Conservation (phyloP, 257 asterid genomes). For the Lycium ferocissimum region DNA sequence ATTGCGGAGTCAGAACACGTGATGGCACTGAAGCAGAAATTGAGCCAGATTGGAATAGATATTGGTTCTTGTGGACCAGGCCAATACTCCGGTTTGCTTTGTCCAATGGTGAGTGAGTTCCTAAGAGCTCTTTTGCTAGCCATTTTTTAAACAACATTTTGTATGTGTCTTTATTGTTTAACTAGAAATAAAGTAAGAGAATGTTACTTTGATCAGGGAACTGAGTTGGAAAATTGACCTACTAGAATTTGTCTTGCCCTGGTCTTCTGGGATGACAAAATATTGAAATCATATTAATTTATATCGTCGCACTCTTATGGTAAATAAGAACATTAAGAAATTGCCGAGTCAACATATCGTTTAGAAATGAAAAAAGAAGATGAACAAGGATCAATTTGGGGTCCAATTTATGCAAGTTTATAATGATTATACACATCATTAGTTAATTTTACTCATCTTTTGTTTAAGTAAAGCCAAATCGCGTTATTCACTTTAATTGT, state of each 20-base stretch:
- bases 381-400: background rate
- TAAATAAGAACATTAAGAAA: background rate
- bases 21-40: constrained; percentile 52
- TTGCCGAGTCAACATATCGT: background rate
- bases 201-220: background rate
- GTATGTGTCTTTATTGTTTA: background rate
- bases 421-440: constrained; percentile 4
- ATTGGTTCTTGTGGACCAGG: constrained; percentile 61
- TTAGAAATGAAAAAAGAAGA: background rate
- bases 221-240: background rate
- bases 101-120: constrained; percentile 82
- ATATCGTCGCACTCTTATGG: background rate
- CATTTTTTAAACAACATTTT: background rate
- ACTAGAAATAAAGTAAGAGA: background rate
- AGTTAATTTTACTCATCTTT: background rate
- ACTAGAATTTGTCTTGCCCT: background rate
- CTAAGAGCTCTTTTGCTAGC: constrained; percentile 21
- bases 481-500: background rate
- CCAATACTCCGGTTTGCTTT: constrained; percentile 58
- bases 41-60: constrained; percentile 65
- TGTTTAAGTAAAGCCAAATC: background rate
- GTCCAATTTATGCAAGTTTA: background rate
- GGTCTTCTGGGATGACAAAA: constrained; percentile 2
- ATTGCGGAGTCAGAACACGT: constrained; percentile 43
- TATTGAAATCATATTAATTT: background rate